These are phyloP conservation scores for Pistacia integerrima DNA, from an alignment of 345 rosid species.

Conservation along the genomic window DNA sequence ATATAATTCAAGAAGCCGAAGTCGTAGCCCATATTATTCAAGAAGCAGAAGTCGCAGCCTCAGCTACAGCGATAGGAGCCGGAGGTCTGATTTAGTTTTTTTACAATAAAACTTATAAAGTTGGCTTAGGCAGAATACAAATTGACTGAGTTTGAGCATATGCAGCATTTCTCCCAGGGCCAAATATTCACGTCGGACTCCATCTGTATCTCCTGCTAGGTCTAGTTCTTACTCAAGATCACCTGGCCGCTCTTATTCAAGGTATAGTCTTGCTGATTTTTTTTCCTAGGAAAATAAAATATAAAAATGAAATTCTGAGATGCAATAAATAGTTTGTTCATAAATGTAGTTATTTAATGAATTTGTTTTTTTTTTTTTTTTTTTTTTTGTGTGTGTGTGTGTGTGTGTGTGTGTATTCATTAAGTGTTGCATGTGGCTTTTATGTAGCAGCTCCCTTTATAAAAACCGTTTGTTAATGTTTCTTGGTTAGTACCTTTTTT, in stretches of 20 bases:
- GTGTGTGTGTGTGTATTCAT: not conserved
- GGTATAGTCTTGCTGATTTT: constrained; percentile 34
- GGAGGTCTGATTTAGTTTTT: constrained; percentile 46
- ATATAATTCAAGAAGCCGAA: constrained; percentile 44
- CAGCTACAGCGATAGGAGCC: constrained; percentile 53
- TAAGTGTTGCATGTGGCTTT: not conserved
- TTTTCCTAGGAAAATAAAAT: too few relatives aligned
- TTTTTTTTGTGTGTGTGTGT: too few relatives aligned
- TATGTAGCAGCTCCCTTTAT: not conserved
- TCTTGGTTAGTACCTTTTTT: not conserved
- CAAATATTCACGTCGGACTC: constrained; percentile 34
- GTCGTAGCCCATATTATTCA: constrained; percentile 28
- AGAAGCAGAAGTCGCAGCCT: constrained; percentile 33
- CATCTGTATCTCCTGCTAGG: constrained; percentile 48
- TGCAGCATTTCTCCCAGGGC: constrained; percentile 56
- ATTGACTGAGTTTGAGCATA: constrained; percentile 6
- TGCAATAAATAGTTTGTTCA: not conserved
- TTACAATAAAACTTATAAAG: not conserved
- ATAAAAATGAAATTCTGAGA: not conserved
- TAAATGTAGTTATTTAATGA: not conserved
- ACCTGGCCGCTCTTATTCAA: constrained; percentile 48
- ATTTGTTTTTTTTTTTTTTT: not conserved
- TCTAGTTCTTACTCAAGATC: constrained; percentile 52
- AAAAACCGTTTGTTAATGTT: not conserved
- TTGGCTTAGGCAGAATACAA: not conserved